Evolutionary conservation across 805 yeast genomes (phyloP), one percentile per base, ranked within the genome.

Genomic region (Candida schatavii): DNA sequence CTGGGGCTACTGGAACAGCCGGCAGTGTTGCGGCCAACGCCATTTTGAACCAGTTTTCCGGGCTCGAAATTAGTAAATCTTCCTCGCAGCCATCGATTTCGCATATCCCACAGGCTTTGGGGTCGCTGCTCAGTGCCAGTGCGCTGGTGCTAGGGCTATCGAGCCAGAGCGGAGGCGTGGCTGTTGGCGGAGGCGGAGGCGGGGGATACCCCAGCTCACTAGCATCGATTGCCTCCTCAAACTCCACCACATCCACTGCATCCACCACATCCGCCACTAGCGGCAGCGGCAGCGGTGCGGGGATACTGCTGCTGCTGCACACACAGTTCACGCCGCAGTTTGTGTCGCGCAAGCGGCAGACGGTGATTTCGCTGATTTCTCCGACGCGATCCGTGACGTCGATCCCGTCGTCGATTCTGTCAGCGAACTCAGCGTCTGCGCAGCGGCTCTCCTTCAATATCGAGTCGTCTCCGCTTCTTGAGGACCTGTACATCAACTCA

Each of bases 301-400:
- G 27, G 37, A 10, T 66, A 22, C 66, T 62, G 40, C 57, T 72
- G 13, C 75, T 68, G 39, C 68, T 73, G 3, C 66, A 70, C 10
- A 64, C 68, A 33, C 57, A 66, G 23, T 66, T 72, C 14, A 42
- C 22, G 15, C 26, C 30, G 27, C 25, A 33, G 26, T 34, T 35
- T 3, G 44, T 38, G 34, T 10, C 33, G 37, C 10, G 67, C 21
- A 66, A 63, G 40, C 57, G 73, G 13, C 75, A 69, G 39, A 69
- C 74, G 3, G 67, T 70, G 11, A 65, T 70, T 34, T 57, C 66
- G 23, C 66, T 72, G 15, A 64, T 68, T n/a, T 65, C 72, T 2
- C 75, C 74, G 1, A 68, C 70, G 5, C 63, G 60, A 41, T 57
- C 67, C 7, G 44, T 54, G 6, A 41, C 52, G 14, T 44, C 55